Base-by-base conservation (phyloP, 495 filamentous ascomycete species). In the Geopyxis carbonaria region DNA sequence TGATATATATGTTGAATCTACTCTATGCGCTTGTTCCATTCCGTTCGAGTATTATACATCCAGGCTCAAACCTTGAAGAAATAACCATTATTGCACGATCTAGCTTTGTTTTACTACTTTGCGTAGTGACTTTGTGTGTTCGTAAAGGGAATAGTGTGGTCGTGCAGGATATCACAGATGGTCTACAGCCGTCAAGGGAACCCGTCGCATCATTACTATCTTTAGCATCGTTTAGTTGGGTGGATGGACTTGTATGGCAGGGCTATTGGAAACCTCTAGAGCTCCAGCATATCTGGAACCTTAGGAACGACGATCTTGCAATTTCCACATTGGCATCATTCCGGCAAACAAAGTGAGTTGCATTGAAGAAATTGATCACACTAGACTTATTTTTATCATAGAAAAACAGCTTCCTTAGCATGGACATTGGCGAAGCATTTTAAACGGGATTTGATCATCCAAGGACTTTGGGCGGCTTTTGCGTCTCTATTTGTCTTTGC, bases 101-200 rank as follows among this genome's bases (percentile, higher is more conserved):
- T 48, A 57, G 66, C 1, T 59, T 95, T 43, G 72, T 64, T n/a
- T 72, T 75, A 4, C 48, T 92, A 5, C 63, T 99, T 7, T 70
- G 80, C 29, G 53, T 71, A 5, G 73, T 94, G 48, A 71, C 81
- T 10, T 56, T 92, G 36, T 77, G 72, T 20, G 89, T 84, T 40
- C 73, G 91, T 31, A 87, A 80, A 57, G 91, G 91, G 14, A 95
- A 95, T 57, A 93, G 86, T 59, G 67, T 75, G 3, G 80, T 99
- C 10, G 52, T 84, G 20, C 60, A 94, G 45, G 80, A 92, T 53
- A 78, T 83, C 60, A 82, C 93, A 53, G 80, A 78, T 35, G 75
- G 75, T 31, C 68, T 99, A 32, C 73, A 89, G 52, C 91, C 91
- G 4, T 80, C 82, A 9, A 67, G 64, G 30, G 82, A 99, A 56